phyloP scores from a whole-genome alignment of 495 filamentous ascomycete genomes.

The Aspergillus bridgeri region DNA sequence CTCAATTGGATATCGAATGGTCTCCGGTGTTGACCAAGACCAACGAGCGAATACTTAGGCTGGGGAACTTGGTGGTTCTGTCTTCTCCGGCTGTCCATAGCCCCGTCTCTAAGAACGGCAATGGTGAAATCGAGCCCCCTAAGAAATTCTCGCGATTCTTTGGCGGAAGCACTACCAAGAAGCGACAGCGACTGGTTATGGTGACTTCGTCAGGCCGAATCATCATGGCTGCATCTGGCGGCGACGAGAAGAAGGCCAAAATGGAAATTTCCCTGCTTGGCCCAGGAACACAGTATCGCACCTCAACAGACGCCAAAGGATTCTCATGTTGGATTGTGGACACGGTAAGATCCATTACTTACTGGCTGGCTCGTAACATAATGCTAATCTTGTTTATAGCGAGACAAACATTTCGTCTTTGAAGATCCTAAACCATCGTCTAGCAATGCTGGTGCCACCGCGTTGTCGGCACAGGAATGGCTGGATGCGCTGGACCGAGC shows the following conservation, averaged over 20 bases:
- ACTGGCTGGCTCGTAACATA: neutral
- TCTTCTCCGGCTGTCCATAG: constrained; percentile 67
- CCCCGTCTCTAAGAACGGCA: constrained; percentile 63
- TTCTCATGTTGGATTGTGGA: constrained; percentile 87
- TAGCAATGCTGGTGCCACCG: constrained; percentile 41
- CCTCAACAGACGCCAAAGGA: constrained; percentile 76
- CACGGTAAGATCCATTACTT: constrained; percentile 62
- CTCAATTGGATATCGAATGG: constrained; percentile 98
- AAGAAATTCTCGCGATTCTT: constrained; percentile 92
- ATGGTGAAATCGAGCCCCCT: constrained; percentile 57
- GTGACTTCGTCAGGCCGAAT: constrained; percentile 87
- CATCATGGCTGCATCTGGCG: constrained; percentile 85
- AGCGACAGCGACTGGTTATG: constrained; percentile 90
- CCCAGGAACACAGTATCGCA: constrained; percentile 71
- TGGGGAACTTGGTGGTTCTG: constrained; percentile 83
- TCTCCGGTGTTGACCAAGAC: constrained; percentile 86
- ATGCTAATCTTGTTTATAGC: constrained; percentile 48
- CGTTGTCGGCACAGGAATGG: constrained; percentile 74
- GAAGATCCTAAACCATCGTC: constrained; percentile 77
- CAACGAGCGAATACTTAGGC: constrained; percentile 92
- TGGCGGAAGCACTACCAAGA: constrained; percentile 83
- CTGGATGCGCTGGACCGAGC: constrained; percentile 78
- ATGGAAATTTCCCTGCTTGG: constrained; percentile 77
- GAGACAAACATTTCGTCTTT: constrained; percentile 87
- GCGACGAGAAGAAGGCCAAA: constrained; percentile 95